Evolutionary conservation across 1,139 yeast genomes (phyloP).

Genomic region (Taphrina sp.): DNA sequence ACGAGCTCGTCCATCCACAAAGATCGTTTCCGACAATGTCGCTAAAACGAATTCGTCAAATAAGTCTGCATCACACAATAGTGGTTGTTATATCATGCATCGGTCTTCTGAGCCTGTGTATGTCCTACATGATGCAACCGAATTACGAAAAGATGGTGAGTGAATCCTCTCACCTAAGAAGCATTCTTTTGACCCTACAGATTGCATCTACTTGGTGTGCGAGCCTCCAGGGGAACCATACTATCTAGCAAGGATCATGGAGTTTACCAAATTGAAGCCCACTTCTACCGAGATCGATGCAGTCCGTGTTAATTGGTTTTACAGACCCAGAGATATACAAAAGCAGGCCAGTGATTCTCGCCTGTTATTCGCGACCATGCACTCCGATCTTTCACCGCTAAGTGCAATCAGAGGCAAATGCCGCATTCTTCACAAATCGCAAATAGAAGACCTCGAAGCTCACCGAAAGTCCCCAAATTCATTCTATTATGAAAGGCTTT

Average conservation of each 20-base stretch:
- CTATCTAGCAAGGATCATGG: slow-evolving; percentile 81
- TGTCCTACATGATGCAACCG: slow-evolving; percentile 10
- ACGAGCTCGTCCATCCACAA: too few relatives aligned
- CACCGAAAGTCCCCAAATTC: slow-evolving; percentile 61
- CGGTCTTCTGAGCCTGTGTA: too few relatives aligned
- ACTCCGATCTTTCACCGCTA: slow-evolving; percentile 79
- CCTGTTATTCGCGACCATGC: slow-evolving; percentile 78
- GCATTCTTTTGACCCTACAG: slow-evolving; percentile 43
- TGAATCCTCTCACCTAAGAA: too few relatives aligned
- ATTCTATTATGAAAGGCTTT: slow-evolving; percentile 82
- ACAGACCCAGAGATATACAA: slow-evolving; percentile 81
- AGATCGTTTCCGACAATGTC: too few relatives aligned
- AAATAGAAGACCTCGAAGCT: slow-evolving; percentile 58
- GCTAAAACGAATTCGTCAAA: too few relatives aligned
- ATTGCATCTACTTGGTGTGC: slow-evolving; percentile 77
- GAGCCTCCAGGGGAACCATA: slow-evolving; percentile 97
- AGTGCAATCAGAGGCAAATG: slow-evolving; percentile 74
- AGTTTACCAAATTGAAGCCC: slow-evolving; percentile 51
- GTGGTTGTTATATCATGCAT: too few relatives aligned
- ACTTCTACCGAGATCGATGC: slow-evolving; percentile 53
- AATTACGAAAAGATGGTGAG: slow-evolving; percentile 10
- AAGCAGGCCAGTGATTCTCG: slow-evolving; percentile 69
- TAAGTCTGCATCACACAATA: too few relatives aligned
- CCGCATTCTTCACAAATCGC: slow-evolving; percentile 64
- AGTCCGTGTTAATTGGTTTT: slow-evolving; percentile 86